Conservation (phyloP, 331 rosid genomes). For the Quercus phellos region DNA sequence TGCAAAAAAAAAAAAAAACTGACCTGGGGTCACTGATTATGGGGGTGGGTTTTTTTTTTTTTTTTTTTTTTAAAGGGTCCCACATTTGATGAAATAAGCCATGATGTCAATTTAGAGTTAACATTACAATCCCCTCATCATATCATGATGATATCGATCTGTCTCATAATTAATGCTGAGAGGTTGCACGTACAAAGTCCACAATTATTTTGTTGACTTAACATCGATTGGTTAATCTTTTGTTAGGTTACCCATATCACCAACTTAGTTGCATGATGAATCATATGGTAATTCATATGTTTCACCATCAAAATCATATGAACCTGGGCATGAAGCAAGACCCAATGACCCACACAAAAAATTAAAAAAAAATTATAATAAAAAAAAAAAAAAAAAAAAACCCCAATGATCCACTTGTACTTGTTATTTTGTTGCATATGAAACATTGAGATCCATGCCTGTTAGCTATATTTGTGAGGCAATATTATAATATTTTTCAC, state of each 20-base stretch:
- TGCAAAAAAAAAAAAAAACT: neutral
- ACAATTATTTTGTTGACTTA: neutral
- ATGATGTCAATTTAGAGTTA: neutral
- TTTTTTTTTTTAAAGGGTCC: neutral
- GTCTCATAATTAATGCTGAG: neutral
- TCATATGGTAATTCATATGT: neutral
- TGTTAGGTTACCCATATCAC: neutral
- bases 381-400: too few species aligned
- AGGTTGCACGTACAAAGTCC: neutral
- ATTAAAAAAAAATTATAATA: too few species aligned
- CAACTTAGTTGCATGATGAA: neutral
- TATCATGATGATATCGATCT: neutral
- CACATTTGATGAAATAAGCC: constrained; percentile 5
- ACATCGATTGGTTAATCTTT: neutral
- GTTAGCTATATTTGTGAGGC: neutral
- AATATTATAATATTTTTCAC: neutral
- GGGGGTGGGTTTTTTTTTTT: neutral
- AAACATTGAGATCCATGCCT: neutral
- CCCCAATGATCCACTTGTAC: neutral
- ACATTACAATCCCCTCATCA: neutral
- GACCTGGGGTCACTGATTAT: neutral
- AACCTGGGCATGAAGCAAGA: neutral
- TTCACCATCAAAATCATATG: neutral
- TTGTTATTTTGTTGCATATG: too few species aligned
- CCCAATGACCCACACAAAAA: too few species aligned